Base-by-base conservation (phyloP, 2,329 filamentous ascomycete species). In the Pseudopyrenochaeta lycopersici region DNA sequence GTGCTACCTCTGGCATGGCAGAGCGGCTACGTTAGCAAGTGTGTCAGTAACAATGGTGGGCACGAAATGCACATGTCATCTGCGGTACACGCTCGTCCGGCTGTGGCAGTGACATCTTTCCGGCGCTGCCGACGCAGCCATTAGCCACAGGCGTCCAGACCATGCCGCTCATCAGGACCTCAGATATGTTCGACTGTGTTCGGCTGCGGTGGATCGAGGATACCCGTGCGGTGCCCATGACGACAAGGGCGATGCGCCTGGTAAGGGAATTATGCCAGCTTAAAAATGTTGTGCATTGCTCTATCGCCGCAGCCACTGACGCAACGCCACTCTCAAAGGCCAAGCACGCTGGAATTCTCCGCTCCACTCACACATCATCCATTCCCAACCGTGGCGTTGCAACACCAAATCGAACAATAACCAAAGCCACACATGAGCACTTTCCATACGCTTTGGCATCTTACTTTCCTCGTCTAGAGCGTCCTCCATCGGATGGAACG, bases 101-200 rank as follows among this genome's bases (percentile, higher is more conserved):
- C 51, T 68, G 65, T 66, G 65, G 65, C 65, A 66, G 65, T 66
- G 65, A 60, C 49, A 57, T 58, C 52, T 56, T 54, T 61, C 65
- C 65, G 65, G 62, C 45, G 43, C 56, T 62, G 62, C 65, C 65
- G 63, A 36, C 36, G 50, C 57, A 50, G 43, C 56, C 48, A 53
- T 57, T 33, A 36, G 43, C 39, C 42, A 43, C 50, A 48, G 18
- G 47, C 42, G 23, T 50, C 41, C 36, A 52, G 30, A 35, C 49
- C 27, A 43, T 44, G 39, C 18, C 41, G 50, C 39, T 36, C 46
- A 56, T 51, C 55, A 56, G 42, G 7, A 38, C 35, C 29, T 32
- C 42, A 41, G 43, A 36, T 33, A 45, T 49, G 60, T 36, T 20
- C 32, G 31, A 21, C 43, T 33, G 30, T 32, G 29, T 36, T 20